These are phyloP conservation scores for Botrytis pseudocinerea DNA, from an alignment of 2,329 filamentous ascomycete species.

Conservation along the genomic window DNA sequence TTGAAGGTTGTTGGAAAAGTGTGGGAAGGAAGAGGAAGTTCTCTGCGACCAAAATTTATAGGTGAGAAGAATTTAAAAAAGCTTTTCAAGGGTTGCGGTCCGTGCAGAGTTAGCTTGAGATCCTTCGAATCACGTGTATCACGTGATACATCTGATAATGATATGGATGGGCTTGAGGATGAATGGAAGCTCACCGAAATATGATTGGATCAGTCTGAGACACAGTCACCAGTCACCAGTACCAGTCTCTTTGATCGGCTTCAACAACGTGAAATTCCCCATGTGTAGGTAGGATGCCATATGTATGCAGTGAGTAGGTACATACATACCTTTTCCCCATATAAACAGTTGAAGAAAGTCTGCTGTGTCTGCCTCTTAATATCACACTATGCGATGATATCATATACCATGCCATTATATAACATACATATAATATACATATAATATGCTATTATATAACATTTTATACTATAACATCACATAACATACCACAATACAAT, in stretches of 20 bases:
- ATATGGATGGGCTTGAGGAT: neutral
- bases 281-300: neutral
- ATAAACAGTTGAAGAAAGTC: neutral
- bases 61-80: neutral
- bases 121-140: neutral
- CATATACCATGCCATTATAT: too few species aligned
- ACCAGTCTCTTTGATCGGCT: neutral
- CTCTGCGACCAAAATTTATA: neutral
- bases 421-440: too few species aligned
- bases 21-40: neutral
- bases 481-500: too few species aligned
- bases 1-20: neutral
- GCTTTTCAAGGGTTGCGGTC: neutral
- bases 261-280: neutral
- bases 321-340: neutral
- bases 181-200: neutral
- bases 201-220: neutral
- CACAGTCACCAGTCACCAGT: too few species aligned
- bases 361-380: neutral
- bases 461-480: too few species aligned
- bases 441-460: too few species aligned
- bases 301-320: neutral
- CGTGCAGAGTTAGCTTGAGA: neutral
- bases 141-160: neutral
- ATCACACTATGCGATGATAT: too few species aligned